Evolutionary conservation across 2,329 filamentous ascomycete species (phyloP), one percentile per base, ranked within the genome.

Genomic region (Arachnopeziza araneosa): DNA sequence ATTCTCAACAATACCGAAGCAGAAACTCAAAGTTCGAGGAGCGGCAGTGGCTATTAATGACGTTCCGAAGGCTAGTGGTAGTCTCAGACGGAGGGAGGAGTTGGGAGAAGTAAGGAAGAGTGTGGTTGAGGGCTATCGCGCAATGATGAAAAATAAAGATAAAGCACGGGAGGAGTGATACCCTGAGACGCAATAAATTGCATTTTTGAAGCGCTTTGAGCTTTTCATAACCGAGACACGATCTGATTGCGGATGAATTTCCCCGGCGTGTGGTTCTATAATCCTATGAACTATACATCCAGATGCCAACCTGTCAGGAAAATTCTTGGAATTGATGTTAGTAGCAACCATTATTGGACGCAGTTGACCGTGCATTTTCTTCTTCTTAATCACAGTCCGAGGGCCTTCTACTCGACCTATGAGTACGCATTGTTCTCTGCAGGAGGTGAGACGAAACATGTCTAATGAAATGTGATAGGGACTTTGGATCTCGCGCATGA

Each of bases 121-220:
- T 58, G 85, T 93, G n/a, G 85, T 93, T 59, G 87, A 89, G 66
- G 80, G 83, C 51, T 93, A 93, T 72, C 78, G 90, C 62, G 81
- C 81, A 65, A 78, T 90, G 77, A 91, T 91, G 85, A 80, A 79
- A 48, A 81, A 68, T 36, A 60, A 59, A 49, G 51, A 48, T 21
- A 62, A 56, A 53, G 23, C 30, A 24, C 23, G 19, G 7, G 52
- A 24, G n/a, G 24, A 54, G 24, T 44, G 36, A 44, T 44, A 44
- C 36, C 36, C 36, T 9, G 26, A 44, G 17, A 44, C 17, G 36
- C 36, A 14, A 12, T 19, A 44, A 44, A 44, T 44, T 44, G 17
- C n/a, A n/a, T n/a, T n/a, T 32, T 32, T 32, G 30, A 32, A 14
- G 30, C 30, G 14, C 7, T 32, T 7, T 7, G 7, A 14, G 30